Evolutionary conservation across 768 basidiomycete species (phyloP).

Genomic region (Tephrocybe sp.): DNA sequence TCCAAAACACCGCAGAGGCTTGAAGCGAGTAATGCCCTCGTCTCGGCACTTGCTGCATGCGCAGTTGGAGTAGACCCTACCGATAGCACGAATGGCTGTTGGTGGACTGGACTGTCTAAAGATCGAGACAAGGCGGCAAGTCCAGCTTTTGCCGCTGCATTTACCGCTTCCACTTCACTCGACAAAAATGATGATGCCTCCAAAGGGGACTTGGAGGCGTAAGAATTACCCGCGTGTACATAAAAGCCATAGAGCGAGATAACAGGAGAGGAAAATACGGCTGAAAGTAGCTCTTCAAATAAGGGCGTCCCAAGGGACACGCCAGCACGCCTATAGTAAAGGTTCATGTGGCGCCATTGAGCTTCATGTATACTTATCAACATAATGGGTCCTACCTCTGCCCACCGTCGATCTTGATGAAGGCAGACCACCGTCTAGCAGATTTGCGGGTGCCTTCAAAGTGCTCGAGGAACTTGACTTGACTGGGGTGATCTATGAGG

Average conservation of each 20-base stretch:
- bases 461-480: constrained; percentile 62
- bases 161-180: constrained; percentile 69
- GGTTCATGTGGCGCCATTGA: constrained; percentile 17
- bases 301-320: constrained; percentile 49
- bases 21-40: constrained; percentile 41
- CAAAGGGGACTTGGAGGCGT: constrained; percentile 67
- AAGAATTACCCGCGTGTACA: constrained; percentile 75
- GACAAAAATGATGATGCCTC: constrained; percentile 69
- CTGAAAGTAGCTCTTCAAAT: constrained; percentile 56
- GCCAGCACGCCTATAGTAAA: constrained; percentile 68
- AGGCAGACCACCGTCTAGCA: constrained; percentile 65
- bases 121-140: constrained; percentile 44
- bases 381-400: constrained; percentile 53
- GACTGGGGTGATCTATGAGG: constrained; percentile 75
- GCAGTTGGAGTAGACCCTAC: constrained; percentile 90
- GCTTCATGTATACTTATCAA: no score
- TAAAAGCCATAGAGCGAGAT: constrained; percentile 83
- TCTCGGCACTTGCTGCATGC: constrained; percentile 65
- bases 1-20: constrained; percentile 65
- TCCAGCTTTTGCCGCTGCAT: constrained; percentile 59
- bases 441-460: constrained; percentile 46
- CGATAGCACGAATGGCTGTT: constrained; percentile 65
- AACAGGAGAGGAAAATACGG: constrained; percentile 51
- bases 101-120: constrained; percentile 29
- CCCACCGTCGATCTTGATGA: constrained; percentile 81